Base-by-base conservation (phyloP, 805 yeast species). In the Blastobotrys robertii region DNA sequence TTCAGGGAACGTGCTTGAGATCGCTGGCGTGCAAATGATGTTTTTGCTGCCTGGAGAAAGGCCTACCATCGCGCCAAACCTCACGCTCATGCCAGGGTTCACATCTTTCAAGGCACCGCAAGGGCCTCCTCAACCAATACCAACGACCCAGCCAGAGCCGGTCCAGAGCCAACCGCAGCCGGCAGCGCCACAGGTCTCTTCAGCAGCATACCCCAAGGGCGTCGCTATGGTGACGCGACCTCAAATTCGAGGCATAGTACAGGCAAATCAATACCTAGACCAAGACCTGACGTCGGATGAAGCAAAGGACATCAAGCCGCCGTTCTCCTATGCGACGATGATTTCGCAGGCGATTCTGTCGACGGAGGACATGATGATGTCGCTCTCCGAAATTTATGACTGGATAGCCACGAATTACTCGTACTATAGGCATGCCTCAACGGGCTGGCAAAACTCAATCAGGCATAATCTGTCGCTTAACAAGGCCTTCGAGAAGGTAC, bases 1-100 rank as follows among this genome's bases (percentile, higher is more conserved):
- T 41, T 81, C 94, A 1, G 98, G 98, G n/a, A 84, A 90, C 34
- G 77, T 92, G 12, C 64, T 92, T 44, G 99, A 92, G 55, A 79
- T 92, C 37, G 97, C 97, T 12, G 97, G 97, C 4, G 87, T 95
- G 8, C 97, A 92, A 64, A 92, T 92, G 97, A 90, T 92, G 94
- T 92, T 92, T 59, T 92, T 92, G 32, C 68, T 92, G 51, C 99
- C 99, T 1, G 97, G 88, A 59, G 78, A 84, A 3, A 76, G 77
- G 9, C 95, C 96, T 2, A 66, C 64, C 30, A 70, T 88, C 6
- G 74, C 83, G 4, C 59, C 55, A 14, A 45, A 13, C 25, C 39
- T 31, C 9, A 31, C 39, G 6, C 10, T 25, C 32, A n/a, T 19
- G 12, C 39, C 32, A 33, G 15, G 35, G 13, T 12, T 13, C 15